A percentile compares a stretch with the other conserved stretches of the same genome.
These are phyloP conservation scores for Boletus rex-veris DNA, from an alignment of 768 basidiomycete genomes.

Conservation along the genomic window DNA sequence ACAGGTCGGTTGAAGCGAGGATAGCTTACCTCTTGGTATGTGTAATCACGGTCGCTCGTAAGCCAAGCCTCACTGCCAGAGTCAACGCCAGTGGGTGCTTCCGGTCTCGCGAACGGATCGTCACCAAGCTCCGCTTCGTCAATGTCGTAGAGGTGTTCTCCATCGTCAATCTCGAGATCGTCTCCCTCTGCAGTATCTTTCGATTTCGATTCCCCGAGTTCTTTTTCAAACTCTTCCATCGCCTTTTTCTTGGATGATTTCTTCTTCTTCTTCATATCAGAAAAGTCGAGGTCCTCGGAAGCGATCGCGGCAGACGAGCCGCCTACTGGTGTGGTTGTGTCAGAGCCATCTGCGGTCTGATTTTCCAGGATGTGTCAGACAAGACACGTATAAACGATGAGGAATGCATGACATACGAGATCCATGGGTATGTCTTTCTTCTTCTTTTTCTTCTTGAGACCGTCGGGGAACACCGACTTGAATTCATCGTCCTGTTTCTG, in stretches of 20 bases:
- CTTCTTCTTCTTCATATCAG: conserved; percentile 97
- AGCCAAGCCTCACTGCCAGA: conserved; percentile 87
- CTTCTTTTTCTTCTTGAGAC: conserved; percentile 91
- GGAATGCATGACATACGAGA: conserved; percentile 46
- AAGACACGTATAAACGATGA: neutral
- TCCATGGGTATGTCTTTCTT: conserved; percentile 88
- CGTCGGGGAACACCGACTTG: conserved; percentile 78
- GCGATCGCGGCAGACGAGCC: conserved; percentile 39
- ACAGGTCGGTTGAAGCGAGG: neutral
- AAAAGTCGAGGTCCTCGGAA: conserved; percentile 86
- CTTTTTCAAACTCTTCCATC: conserved; percentile 93
- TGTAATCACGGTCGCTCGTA: conserved; percentile 89
- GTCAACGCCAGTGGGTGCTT: conserved; percentile 60
- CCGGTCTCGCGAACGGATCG: conserved; percentile 69
- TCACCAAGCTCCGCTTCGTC: conserved; percentile 88
- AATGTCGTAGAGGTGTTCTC: conserved; percentile 60
- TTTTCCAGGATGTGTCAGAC: conserved; percentile 1
- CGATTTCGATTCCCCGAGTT: conserved; percentile 68
- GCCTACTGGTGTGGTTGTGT: conserved; percentile 55
- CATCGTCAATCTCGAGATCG: conserved; percentile 55
- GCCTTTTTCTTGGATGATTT: conserved; percentile 88
- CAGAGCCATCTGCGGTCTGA: conserved; percentile 63
- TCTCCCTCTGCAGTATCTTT: conserved; percentile 62
- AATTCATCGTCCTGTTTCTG: conserved; percentile 70
- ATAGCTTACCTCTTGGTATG: conserved; percentile 81